Base-by-base conservation (phyloP, 169 alveolate species). In the Plasmodium berghei region DNA sequence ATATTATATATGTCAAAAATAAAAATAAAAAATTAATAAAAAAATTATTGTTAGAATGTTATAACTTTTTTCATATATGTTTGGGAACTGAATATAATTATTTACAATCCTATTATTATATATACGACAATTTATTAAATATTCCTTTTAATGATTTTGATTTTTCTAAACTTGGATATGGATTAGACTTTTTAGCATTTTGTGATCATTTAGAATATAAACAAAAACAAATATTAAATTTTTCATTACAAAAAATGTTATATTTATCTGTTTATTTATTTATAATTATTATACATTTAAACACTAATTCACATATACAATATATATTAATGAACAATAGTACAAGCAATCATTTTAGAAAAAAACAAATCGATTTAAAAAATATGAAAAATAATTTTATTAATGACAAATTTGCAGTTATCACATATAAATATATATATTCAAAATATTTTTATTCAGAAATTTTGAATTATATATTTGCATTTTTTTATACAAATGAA, bases 121-220 rank as follows among this genome's bases (percentile, higher is more conserved):
- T 83, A 10, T 70, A 83, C 14, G 90, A 83, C 14, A 70, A 83
- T 66, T 42, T 83, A 18, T 24, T 83, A 58, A 83, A 34, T 34
- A 46, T 83, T 6, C 75, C 90, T 10, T 83, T 71, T 64, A 83
- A 64, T 42, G 90, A 83, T 66, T 72, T 59, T 58, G 87, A 83
- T 14, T 71, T 83, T 20, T 56, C 73, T 16, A 83, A 83, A 24
- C 48, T 72, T 14, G 54, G 85, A 49, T 83, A 83, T 9, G 45
- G 73, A 8, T 18, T 83, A 26, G 90, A 83, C 54, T 72, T 83
- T 24, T 52, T 83, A 46, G 5, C 72, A 16, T 72, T 71, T 20
- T 83, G 87, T 71, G 90, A 83, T 83, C 40, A 48, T 18, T 0
- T 83, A 4, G 88, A 75, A 48, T 75, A 62, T 75, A 46, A 66